phyloP scores from a whole-genome alignment of 495 filamentous ascomycete species.

The Neurospora sp. region DNA sequence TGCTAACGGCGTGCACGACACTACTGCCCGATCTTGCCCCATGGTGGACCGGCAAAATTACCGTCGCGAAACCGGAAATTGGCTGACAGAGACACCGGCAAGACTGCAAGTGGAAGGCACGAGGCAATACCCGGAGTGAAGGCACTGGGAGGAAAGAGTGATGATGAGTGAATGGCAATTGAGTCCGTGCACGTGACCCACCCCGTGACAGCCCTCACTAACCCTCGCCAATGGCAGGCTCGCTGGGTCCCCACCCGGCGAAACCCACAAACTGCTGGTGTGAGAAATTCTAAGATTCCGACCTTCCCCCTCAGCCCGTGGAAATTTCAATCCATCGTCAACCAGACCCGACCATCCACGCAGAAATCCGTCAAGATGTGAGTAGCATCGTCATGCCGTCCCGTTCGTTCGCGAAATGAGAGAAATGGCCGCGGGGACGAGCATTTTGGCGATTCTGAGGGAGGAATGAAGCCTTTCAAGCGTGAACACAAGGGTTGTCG shows the following conservation, averaged over 20 bases:
- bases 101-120: background rate
- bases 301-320: conserved; percentile 27
- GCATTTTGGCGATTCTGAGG: background rate
- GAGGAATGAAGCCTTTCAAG: conserved; percentile 1
- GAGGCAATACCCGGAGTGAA: background rate
- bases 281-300: conserved; percentile 26
- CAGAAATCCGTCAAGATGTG: conserved; percentile 45
- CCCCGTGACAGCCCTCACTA: conserved; percentile 15
- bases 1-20: background rate
- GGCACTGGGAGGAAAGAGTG: background rate
- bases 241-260: conserved; percentile 10
- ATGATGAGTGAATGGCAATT: background rate
- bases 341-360: conserved; percentile 33
- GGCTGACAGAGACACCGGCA: background rate
- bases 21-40: background rate
- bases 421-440: background rate
- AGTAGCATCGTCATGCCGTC: conserved; percentile 20
- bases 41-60: background rate
- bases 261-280: conserved; percentile 30
- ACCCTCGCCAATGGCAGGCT: conserved; percentile 25
- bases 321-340: conserved; percentile 33
- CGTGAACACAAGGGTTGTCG: conserved; percentile 3
- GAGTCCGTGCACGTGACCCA: conserved; percentile 8
- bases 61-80: background rate
- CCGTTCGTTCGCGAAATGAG: background rate